Evolutionary conservation across 1,284 basidiomycete species (phyloP).

Genomic region (Tilletia indica): DNA sequence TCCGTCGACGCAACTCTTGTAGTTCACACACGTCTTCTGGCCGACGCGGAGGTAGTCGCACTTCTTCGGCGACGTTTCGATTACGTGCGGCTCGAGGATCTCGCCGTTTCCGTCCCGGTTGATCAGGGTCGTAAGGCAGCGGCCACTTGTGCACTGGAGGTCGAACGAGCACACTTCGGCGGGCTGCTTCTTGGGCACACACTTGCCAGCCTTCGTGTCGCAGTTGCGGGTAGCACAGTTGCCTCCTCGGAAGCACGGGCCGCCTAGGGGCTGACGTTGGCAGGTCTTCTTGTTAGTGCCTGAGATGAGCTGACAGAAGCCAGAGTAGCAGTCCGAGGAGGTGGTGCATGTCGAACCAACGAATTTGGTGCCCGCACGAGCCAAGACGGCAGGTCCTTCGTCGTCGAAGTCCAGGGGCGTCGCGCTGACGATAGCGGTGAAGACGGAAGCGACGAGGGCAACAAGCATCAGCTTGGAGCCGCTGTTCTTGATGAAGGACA

Average conservation of each 20-base stretch:
- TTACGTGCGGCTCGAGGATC: slow-evolving; percentile 9
- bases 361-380: slow-evolving; percentile 7
- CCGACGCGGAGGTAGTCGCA: slow-evolving; percentile 15
- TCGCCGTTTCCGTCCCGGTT: slow-evolving; percentile 15
- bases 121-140: background rate
- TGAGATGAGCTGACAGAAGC: background rate
- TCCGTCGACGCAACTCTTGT: background rate
- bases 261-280: slow-evolving; percentile 10
- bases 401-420: slow-evolving; percentile 6
- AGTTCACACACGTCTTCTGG: background rate
- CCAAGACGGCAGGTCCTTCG: background rate
- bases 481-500: background rate
- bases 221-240: slow-evolving; percentile 14
- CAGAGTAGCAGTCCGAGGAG: background rate
- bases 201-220: background rate
- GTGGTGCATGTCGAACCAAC: slow-evolving; percentile 13
- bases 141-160: background rate
- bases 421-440: background rate
- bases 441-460: background rate
- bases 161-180: background rate
- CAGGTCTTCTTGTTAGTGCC: slow-evolving; percentile 14
- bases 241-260: slow-evolving; percentile 12
- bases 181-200: slow-evolving; percentile 7
- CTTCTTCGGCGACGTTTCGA: background rate
- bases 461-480: background rate